phyloP scores from a whole-genome alignment of 768 basidiomycete species.

The Agrocybe praecox region DNA sequence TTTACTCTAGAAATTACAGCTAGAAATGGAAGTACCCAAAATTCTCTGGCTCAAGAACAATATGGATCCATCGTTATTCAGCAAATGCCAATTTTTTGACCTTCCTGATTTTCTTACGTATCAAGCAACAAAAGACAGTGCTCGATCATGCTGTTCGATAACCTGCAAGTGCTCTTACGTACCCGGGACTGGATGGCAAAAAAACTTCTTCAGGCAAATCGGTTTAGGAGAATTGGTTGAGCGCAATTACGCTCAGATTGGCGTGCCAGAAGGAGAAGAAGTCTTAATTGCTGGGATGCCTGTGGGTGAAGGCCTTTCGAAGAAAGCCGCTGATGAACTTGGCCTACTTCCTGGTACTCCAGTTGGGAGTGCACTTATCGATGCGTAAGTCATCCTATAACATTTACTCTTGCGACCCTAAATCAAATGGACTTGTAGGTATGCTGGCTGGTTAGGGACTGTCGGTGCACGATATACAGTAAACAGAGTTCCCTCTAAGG shows the following conservation, averaged over 20 bases:
- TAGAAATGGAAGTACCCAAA: constrained; percentile 99
- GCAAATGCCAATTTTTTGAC: constrained; percentile 82
- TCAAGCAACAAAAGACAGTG: constrained; percentile 74
- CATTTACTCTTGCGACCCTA: background rate
- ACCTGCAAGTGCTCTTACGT: constrained; percentile 95
- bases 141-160: constrained; percentile 89
- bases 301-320: constrained; percentile 81
- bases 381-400: constrained; percentile 62
- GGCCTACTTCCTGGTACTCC: constrained; percentile 86
- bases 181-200: constrained; percentile 85
- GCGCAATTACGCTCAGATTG: constrained; percentile 74
- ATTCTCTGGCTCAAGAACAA: constrained; percentile 94
- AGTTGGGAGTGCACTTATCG: constrained; percentile 94
- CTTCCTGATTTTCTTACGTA: constrained; percentile 97
- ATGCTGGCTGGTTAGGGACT: constrained; percentile 98
- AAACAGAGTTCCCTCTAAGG: constrained; percentile 50
- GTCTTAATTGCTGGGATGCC: constrained; percentile 85
- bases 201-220: constrained; percentile 83
- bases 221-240: constrained; percentile 75
- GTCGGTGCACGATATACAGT: constrained; percentile 75
- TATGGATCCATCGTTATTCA: constrained; percentile 75
- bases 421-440: constrained; percentile 38
- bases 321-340: constrained; percentile 79
- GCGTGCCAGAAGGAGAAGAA: constrained; percentile 56
- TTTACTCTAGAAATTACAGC: constrained; percentile 40